phyloP scores from a whole-genome alignment of 2,329 filamentous ascomycete species.

The Penicillium janthinellum region DNA sequence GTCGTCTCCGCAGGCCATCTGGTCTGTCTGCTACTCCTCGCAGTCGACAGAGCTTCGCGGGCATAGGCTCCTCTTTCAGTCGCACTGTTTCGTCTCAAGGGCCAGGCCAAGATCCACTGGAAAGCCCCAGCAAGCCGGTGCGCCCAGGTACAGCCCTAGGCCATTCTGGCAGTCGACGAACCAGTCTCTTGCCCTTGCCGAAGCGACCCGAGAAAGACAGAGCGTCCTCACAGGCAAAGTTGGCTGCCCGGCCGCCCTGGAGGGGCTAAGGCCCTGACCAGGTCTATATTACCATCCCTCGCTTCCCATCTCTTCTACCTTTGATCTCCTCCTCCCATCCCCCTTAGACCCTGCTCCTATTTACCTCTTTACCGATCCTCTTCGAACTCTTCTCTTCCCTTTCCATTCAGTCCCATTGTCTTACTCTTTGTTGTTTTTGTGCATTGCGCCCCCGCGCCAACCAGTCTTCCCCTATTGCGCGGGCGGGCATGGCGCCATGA shows the following conservation, averaged over 20 bases:
- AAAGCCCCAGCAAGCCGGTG: slow-evolving; percentile 33
- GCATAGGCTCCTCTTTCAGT: slow-evolving; percentile 29
- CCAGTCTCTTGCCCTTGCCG: slow-evolving; percentile 45
- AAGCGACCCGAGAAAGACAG: slow-evolving; percentile 37
- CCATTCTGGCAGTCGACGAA: slow-evolving; percentile 40
- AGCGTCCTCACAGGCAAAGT: slow-evolving; percentile 27
- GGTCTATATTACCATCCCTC: background rate
- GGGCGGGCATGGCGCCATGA: slow-evolving; percentile 11
- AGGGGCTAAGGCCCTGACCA: slow-evolving; percentile 17
- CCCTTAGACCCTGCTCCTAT: background rate
- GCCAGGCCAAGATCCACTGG: slow-evolving; percentile 19
- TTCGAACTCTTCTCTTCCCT: background rate
- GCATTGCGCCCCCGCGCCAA: slow-evolving; percentile 10
- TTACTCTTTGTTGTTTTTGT: slow-evolving; percentile 13
- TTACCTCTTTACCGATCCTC: background rate
- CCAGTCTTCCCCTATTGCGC: background rate
- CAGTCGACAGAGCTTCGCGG: slow-evolving; percentile 44
- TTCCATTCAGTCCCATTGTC: slow-evolving; percentile 15
- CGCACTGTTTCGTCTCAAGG: slow-evolving; percentile 29
- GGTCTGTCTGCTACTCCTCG: slow-evolving; percentile 36
- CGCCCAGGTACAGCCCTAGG: slow-evolving; percentile 45
- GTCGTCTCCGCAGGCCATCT: slow-evolving; percentile 39
- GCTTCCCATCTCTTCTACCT: slow-evolving; percentile 1
- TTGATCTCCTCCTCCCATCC: background rate
- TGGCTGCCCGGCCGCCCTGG: slow-evolving; percentile 42